phyloP scores from a whole-genome alignment of 257 asterid genomes.

The Ligustrum vulgare region DNA sequence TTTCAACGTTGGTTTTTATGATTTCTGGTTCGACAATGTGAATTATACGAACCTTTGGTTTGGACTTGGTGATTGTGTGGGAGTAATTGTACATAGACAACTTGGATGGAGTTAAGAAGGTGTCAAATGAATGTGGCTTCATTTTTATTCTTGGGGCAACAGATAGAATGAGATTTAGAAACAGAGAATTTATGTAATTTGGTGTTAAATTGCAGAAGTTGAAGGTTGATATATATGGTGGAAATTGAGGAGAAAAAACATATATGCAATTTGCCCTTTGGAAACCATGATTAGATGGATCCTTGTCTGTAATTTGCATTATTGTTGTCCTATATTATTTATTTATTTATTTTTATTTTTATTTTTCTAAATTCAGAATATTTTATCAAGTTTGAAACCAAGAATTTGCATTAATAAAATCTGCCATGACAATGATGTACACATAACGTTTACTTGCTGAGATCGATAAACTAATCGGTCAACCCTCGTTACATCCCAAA shows the following conservation, averaged over 20 bases:
- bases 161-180: not conserved
- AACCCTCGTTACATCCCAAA: not conserved
- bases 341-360: not conserved
- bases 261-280: conserved; percentile 40
- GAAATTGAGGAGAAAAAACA: not conserved
- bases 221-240: conserved; percentile 16
- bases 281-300: conserved; percentile 45
- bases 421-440: conserved; percentile 8
- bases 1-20: conserved; percentile 61
- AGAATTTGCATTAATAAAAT: conserved; percentile 16
- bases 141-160: conserved; percentile 28
- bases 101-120: conserved; percentile 35
- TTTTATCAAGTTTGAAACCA: conserved; percentile 24
- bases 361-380: not conserved
- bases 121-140: conserved; percentile 35
- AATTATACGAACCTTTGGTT: conserved; percentile 80
- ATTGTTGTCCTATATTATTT: not conserved
- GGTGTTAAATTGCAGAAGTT: conserved; percentile 21
- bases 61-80: conserved; percentile 41
- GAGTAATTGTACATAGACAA: conserved; percentile 44
- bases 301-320: conserved; percentile 13
- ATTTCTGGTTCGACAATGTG: conserved; percentile 73
- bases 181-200: conserved; percentile 1
- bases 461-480: conserved; percentile 24
- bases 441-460: conserved; percentile 17